Evolutionary conservation across 2,329 filamentous ascomycete genomes (phyloP), one percentile per base, ranked within the genome.

Genomic region (Ciborinia camelliae): DNA sequence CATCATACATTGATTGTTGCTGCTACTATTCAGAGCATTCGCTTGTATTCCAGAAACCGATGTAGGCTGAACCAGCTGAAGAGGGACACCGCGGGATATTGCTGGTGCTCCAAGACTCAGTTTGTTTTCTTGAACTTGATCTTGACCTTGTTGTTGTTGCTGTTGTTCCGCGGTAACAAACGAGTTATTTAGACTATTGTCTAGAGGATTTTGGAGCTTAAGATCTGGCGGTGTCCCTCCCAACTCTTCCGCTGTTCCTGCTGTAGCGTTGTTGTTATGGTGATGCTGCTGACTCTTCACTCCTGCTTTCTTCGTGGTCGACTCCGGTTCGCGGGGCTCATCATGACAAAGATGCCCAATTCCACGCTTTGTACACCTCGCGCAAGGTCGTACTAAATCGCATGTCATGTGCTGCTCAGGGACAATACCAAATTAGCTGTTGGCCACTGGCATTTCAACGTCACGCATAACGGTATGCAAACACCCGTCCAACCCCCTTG

Each of bases 271-370:
- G 66, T 82, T 79, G 67, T 81, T 83, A 68, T 81, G 80, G 81
- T 83, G 69, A 15, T 61, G 61, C 15, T 81, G 80, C 71, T 86
- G 81, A 75, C 81, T 84, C 80, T 94, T 97, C 43, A 32, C 51
- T 18, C 15, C 61, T 72, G 84, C 79, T 79, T 93, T 94, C 79
- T 95, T 96, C 66, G 75, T 73, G 70, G 74, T 70, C 63, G 89
- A 78, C 68, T 88, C 86, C 71, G 87, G 82, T 75, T 99, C 94
- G 77, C 94, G 89, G 71, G 93, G 94, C 79, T 98, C 95, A 79
- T 99, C 95, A 81, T 97, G 95, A 79, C 95, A 99, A 71, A 99
- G 84, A 79, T 99, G 95, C 73, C 94, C 95, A 77, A 99, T 99
- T 80, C 97, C 97, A 75, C 95, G 89, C 81, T 98, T 99, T 79